These are phyloP conservation scores for Lippia alba DNA, from an alignment of 305 asterid genomes.

Conservation along the genomic window DNA sequence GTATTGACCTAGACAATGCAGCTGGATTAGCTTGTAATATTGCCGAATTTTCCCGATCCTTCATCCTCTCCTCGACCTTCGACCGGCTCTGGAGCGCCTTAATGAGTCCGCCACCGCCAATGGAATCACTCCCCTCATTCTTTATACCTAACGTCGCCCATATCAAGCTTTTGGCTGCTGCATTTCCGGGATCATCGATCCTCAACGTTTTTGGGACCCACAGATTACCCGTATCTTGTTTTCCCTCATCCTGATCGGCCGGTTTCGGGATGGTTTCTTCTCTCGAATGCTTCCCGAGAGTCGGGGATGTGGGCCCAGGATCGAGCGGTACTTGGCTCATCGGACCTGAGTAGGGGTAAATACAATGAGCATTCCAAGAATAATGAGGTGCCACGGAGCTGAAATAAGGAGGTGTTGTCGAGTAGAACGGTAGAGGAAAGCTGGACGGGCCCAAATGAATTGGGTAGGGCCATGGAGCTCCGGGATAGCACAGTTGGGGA, in stretches of 20 bases:
- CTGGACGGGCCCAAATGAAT: slow-evolving; percentile 52
- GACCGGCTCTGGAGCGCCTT: slow-evolving; percentile 51
- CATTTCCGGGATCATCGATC: slow-evolving; percentile 71
- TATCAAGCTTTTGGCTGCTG: slow-evolving; percentile 81
- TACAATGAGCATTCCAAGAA: slow-evolving; percentile 65
- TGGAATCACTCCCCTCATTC: slow-evolving; percentile 46
- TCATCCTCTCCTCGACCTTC: slow-evolving; percentile 32
- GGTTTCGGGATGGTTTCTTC: slow-evolving; percentile 49
- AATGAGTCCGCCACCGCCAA: slow-evolving; percentile 52
- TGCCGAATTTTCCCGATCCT: slow-evolving; percentile 35
- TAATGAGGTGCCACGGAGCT: slow-evolving; percentile 38
- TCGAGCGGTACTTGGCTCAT: slow-evolving; percentile 40
- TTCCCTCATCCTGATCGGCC: slow-evolving; percentile 34
- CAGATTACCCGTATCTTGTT: slow-evolving; percentile 44
- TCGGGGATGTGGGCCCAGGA: slow-evolving; percentile 56
- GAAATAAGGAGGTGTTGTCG: slow-evolving; percentile 48
- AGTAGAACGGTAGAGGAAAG: slow-evolving; percentile 57
- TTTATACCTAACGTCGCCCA: slow-evolving; percentile 76
- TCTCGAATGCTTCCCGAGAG: slow-evolving; percentile 80
- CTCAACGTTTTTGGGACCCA: slow-evolving; percentile 82
- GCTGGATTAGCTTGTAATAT: slow-evolving; percentile 57
- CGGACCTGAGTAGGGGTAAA: slow-evolving; percentile 38
- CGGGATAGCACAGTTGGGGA: slow-evolving; percentile 62
- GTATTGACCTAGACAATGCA: slow-evolving; percentile 48
- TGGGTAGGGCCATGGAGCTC: slow-evolving; percentile 72